Percentiles rank a stretch among this genome's conserved stretches.
phyloP scores from a whole-genome alignment of 805 yeast genomes.

The Metschnikowia anglica region DNA sequence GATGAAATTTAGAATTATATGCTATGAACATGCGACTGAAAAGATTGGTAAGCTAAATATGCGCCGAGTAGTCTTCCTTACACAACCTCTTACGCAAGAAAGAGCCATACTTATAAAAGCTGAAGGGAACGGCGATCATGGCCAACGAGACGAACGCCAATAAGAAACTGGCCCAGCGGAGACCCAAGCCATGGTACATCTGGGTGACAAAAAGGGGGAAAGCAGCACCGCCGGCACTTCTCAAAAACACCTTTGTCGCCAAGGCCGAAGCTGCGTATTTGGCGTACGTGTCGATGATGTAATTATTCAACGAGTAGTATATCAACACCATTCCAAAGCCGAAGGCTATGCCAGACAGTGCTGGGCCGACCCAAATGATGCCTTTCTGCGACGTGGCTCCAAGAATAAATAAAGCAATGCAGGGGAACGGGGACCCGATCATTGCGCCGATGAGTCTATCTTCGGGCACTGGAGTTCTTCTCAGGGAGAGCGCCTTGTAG shows the following conservation, averaged over 20 bases:
- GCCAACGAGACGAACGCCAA: constrained; percentile 75
- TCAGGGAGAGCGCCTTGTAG: constrained; percentile 52
- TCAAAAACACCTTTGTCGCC: constrained; percentile 76
- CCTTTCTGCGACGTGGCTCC: constrained; percentile 76
- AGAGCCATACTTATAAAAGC: constrained; percentile 68
- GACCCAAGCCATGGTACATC: constrained; percentile 71
- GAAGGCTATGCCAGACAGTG: constrained; percentile 56
- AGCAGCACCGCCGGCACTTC: constrained; percentile 86
- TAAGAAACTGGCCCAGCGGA: constrained; percentile 80
- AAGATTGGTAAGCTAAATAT: not conserved
- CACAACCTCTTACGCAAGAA: constrained; percentile 61
- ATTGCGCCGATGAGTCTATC: constrained; percentile 79
- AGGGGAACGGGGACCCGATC: constrained; percentile 82
- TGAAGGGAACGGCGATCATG: constrained; percentile 71
- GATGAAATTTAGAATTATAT: not conserved
- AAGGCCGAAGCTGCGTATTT: constrained; percentile 77
- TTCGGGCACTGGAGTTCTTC: constrained; percentile 70
- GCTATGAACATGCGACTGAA: not conserved
- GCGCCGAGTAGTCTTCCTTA: constrained; percentile 55
- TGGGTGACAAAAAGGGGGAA: constrained; percentile 80
- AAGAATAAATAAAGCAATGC: constrained; percentile 71
- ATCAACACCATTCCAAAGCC: constrained; percentile 63
- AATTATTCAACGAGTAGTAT: constrained; percentile 64
- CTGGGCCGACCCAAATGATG: constrained; percentile 66
- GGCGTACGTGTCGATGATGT: constrained; percentile 87